phyloP scores from a whole-genome alignment of 768 basidiomycete genomes.

The Asterophora parasitica region DNA sequence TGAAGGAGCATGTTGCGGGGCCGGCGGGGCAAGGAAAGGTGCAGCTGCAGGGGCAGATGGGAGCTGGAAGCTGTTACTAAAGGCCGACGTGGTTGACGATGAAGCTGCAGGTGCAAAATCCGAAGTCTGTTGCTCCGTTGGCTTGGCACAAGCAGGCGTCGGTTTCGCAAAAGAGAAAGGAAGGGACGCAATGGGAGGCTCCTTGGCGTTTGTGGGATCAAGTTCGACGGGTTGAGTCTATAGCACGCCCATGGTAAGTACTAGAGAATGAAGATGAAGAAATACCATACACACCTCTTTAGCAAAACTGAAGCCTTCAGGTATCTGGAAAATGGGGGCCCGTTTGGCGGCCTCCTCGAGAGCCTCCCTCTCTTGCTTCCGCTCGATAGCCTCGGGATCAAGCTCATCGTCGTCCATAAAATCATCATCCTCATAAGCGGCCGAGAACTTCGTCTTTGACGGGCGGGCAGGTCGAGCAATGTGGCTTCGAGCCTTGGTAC shows the following conservation, averaged over 20 bases:
- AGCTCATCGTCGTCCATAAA: constrained; percentile 38
- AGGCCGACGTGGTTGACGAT: not conserved
- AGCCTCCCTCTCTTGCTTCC: constrained; percentile 37
- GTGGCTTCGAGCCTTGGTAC: constrained; percentile 55
- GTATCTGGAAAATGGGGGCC: constrained; percentile 53
- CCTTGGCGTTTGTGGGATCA: constrained; percentile 44
- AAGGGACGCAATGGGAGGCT: constrained; percentile 59
- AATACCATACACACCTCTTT: constrained; percentile 42
- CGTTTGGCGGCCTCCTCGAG: constrained; percentile 54
- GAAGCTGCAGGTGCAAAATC: not conserved
- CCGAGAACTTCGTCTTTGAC: constrained; percentile 58
- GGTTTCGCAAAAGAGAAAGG: constrained; percentile 61
- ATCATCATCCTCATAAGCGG: constrained; percentile 53
- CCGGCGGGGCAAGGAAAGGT: not conserved
- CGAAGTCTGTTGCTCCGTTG: not conserved
- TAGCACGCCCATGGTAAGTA: constrained; percentile 7
- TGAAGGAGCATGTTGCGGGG: not conserved
- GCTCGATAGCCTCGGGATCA: constrained; percentile 26
- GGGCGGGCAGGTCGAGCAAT: constrained; percentile 50
- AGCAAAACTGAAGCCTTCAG: constrained; percentile 63
- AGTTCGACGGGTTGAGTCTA: constrained; percentile 33
- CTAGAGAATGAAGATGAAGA: not conserved
- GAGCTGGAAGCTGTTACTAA: not conserved
- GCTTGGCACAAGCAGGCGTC: constrained; percentile 13
- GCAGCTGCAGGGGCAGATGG: not conserved